A percentile compares a stretch with the other conserved stretches of the same genome.
These are phyloP conservation scores for Parastagonospora avenae DNA, from an alignment of 2,329 filamentous ascomycete species.

Conservation along the genomic window DNA sequence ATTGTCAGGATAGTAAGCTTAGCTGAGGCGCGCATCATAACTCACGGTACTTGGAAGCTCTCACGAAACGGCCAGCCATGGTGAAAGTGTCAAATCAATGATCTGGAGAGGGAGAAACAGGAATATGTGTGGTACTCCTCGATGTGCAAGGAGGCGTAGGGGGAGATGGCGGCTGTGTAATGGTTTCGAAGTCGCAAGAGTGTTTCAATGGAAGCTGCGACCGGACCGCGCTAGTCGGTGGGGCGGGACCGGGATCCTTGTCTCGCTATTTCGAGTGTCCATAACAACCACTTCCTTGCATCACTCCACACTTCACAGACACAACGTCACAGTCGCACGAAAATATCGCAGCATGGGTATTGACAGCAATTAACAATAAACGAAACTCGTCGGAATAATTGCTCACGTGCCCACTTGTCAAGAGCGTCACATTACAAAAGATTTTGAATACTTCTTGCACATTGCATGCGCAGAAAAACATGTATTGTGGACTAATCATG, in stretches of 20 bases:
- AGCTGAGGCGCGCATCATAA: slow-evolving; percentile 26
- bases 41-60: slow-evolving; percentile 74
- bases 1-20: slow-evolving; percentile 28
- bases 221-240: slow-evolving; percentile 4
- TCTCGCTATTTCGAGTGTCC: too few species aligned
- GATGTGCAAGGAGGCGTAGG: slow-evolving; percentile 7
- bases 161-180: slow-evolving; percentile 10
- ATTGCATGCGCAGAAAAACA: too few species aligned
- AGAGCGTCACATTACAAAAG: too few species aligned
- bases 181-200: slow-evolving; percentile 7
- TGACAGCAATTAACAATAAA: too few species aligned
- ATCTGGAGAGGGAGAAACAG: background rate
- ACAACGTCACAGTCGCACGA: too few species aligned
- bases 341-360: too few species aligned
- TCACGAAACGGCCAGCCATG: slow-evolving; percentile 75
- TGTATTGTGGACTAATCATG: too few species aligned
- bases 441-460: too few species aligned
- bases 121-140: slow-evolving; percentile 1
- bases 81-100: slow-evolving; percentile 4
- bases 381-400: too few species aligned
- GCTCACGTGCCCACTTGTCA: too few species aligned
- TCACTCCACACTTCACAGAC: too few species aligned
- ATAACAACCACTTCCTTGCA: too few species aligned
- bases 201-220: slow-evolving; percentile 15
- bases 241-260: background rate